Conservation (phyloP, 1,284 basidiomycete genomes). For the Sporisorium exsertum region DNA sequence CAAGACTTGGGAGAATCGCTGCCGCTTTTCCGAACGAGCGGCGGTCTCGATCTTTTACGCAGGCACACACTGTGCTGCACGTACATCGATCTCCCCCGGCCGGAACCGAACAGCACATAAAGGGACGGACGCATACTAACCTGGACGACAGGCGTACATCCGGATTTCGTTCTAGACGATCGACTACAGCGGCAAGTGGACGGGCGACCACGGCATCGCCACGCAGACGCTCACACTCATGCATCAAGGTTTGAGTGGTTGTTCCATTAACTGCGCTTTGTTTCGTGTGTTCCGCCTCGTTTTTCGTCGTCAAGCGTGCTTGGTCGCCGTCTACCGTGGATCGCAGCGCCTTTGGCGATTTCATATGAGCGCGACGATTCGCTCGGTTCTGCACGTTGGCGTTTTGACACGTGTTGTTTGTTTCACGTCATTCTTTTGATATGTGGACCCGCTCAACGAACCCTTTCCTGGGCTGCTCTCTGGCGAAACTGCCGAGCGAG, state of each 20-base stretch:
- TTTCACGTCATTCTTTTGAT: too few species aligned
- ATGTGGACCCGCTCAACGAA: not conserved
- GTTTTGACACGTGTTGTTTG: not conserved
- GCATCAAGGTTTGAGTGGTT: not conserved
- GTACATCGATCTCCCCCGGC: not conserved
- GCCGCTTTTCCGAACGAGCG: too few species aligned
- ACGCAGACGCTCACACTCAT: not conserved
- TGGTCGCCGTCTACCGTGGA: not conserved
- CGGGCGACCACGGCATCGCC: too few species aligned
- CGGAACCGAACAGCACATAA: too few species aligned
- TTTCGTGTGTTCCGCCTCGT: not conserved
- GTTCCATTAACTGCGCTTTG: not conserved
- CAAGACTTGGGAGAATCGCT: too few species aligned
- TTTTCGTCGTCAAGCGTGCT: not conserved
- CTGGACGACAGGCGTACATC: not conserved
- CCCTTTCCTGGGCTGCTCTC: too few species aligned
- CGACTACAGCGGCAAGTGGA: not conserved
- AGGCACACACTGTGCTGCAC: not conserved
- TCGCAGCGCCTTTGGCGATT: not conserved
- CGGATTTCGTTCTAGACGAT: not conserved
- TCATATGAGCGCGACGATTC: not conserved
- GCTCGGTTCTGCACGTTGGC: conserved; percentile 1
- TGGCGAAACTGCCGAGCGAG: not conserved
- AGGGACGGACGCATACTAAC: not conserved
- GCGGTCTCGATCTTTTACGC: not conserved